Base-by-base conservation (phyloP, 2,329 filamentous ascomycete species). In the Sporothrix variecibatus region DNA sequence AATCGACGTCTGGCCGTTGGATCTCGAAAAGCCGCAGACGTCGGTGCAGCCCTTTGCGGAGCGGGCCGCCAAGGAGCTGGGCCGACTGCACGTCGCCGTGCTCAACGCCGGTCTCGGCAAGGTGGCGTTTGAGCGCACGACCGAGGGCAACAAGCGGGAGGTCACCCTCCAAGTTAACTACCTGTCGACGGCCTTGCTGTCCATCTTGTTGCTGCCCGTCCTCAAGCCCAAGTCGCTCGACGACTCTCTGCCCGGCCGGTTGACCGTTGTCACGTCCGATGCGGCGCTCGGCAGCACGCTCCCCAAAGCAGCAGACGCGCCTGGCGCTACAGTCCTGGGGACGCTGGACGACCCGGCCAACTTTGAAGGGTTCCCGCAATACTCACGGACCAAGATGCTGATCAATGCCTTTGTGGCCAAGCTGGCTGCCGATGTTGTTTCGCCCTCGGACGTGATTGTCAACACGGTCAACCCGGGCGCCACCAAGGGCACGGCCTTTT, bases 101-200 rank as follows among this genome's bases (percentile, higher is more conserved):
- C 15, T 67, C 2, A 67, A 67, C 17, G 38, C 64, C 23, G 64
- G 64, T 3, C 64, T 67, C 11, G 64, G 64, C 38, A 31, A 49
- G 23, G 1, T 43, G 2, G 9, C 2, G 9, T 65, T 65, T 65
- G 62, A 15, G 38, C 34, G 62, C 4, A 65, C 34, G 38, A 2
- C 62, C 38, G 62, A 65, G 38, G 62, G 62, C 62, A 23, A 65
- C 20, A 46, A 65, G 38, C 20, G 64, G 23, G 64, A 67, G 64
- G 28, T 40, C 9, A 68, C 43, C 5, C 64, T 68, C 6, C 64
- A 51, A 40, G 40, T 51, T 26, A 51, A 68, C 43, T 51, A 49
- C 64, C n/a, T 68, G 64, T 68, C 64, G 64, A 68, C 64, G 23
- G 64, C 62, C 12, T 15, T 49, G 23, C 26, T 68, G 23, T 4